Base-by-base conservation (phyloP, 1,284 basidiomycete genomes). In the Wallemia ichthyophaga region DNA sequence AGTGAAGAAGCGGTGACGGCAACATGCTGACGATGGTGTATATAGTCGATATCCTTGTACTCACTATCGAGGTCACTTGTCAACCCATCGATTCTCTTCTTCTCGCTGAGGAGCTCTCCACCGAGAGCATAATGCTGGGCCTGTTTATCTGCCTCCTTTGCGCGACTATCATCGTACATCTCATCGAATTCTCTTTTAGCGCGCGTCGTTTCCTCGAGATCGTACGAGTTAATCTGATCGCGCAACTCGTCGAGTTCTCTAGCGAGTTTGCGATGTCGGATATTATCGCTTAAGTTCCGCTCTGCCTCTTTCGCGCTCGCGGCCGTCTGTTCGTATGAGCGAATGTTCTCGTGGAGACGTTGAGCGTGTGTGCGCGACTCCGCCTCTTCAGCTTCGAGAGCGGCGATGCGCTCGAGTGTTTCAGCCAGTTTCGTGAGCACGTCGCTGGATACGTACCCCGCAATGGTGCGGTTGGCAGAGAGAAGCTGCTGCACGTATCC, bases 1-100 rank as follows among this genome's bases (percentile, higher is more conserved):
- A 91, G 84, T 69, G 92, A 87, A 27, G 87, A 83, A 71, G 89
- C 87, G 76, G 96, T 96, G 66, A 94, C 88, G 72, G 83, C 86
- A 66, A 98, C 80, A 58, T 96, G 74, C 68, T 96, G 91, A 62
- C 84, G 81, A 19, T 82, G 83, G n/a, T 48, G 37, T 11, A 48
- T 48, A 69, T 92, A 95, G 62, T 78, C 77, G 63, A 91, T 79
- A 61, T 87, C 79, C 67, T 85, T 84, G 74, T 83, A 98, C 63
- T 95, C 88, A 63, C 76, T 77, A 61, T 71, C 68, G 27, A 91
- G 71, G 67, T 95, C 89, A 26, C 66, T 71, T 66, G 85, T 79
- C 64, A 79, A 73, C 17, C 75, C 75, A 66, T 79, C 77, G 59
- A 83, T 85, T 81, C 28, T 76, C 76, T 63, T 78, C 75, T 24